Evolutionary conservation across 495 filamentous ascomycete species (phyloP).

Genomic region (Entonaema liquescens): DNA sequence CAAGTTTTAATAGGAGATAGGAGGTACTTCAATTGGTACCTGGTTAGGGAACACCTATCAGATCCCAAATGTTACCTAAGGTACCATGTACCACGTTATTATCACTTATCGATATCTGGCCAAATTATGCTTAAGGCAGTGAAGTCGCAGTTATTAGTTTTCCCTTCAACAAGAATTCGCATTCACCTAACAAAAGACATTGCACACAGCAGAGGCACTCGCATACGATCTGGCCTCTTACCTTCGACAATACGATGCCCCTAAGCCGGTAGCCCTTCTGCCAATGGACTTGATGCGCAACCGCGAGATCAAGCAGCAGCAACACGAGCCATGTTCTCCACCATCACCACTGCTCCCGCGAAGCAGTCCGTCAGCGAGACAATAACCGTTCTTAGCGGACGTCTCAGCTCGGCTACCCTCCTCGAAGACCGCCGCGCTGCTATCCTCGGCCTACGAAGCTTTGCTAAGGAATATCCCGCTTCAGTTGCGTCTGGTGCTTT

Average conservation of each 20-base stretch:
- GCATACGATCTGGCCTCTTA: conserved; percentile 8
- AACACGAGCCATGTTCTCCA: conserved; percentile 74
- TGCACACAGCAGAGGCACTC: neutral
- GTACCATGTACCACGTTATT: neutral
- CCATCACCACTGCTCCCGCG: conserved; percentile 85
- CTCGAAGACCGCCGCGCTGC: conserved; percentile 94
- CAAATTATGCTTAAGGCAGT: neutral
- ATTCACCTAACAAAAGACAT: conserved; percentile 11
- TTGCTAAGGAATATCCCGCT: conserved; percentile 94
- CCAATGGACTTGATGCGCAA: conserved; percentile 49
- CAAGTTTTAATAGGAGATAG: neutral
- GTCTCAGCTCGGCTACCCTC: conserved; percentile 85
- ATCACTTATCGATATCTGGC: conserved; percentile 13
- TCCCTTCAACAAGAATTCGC: neutral
- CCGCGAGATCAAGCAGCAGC: conserved; percentile 31
- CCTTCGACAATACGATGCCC: conserved; percentile 37
- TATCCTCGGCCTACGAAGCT: conserved; percentile 91
- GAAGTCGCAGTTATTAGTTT: neutral
- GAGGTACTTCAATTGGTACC: neutral
- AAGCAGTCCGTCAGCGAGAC: conserved; percentile 96
- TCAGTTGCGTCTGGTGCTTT: conserved; percentile 93
- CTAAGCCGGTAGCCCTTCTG: conserved; percentile 37
- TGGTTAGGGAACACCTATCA: neutral
- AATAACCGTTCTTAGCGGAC: conserved; percentile 85
- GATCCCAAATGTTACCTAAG: neutral